Percentiles rank a stretch among this genome's conserved stretches.
Evolutionary conservation across 2,329 filamentous ascomycete genomes (phyloP).

Genomic region (Zasmidium angulare): DNA sequence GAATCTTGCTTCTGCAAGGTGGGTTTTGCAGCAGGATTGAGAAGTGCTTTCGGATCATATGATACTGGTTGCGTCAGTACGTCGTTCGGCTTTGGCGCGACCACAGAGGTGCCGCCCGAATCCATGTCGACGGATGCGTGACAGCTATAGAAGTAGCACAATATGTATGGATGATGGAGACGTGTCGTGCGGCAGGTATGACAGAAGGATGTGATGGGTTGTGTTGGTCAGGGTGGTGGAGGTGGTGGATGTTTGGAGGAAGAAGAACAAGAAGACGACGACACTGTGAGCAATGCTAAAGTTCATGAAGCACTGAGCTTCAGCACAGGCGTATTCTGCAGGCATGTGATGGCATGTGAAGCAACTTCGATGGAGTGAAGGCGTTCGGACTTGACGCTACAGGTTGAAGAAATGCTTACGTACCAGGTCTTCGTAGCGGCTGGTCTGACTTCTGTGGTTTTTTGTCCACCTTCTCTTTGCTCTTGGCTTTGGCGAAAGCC

Average conservation of each 20-base stretch:
- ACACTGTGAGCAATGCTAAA: background rate
- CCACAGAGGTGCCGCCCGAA: too few relatives aligned
- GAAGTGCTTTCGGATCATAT: conserved; percentile 23
- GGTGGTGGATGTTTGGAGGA: conserved; percentile 4
- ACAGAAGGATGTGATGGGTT: too few relatives aligned
- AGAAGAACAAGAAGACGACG: too few relatives aligned
- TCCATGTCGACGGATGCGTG: background rate
- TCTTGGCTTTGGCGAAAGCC: conserved; percentile 36
- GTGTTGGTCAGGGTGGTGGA: conserved; percentile 11
- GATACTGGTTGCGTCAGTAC: background rate
- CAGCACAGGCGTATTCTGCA: background rate
- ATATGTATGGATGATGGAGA: background rate
- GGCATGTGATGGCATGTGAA: conserved; percentile 11
- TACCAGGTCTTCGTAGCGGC: conserved; percentile 34
- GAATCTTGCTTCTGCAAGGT: conserved; percentile 4
- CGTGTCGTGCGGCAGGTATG: too few relatives aligned
- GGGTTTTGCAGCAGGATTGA: conserved; percentile 23
- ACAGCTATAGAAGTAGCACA: background rate
- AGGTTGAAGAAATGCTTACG: conserved; percentile 14
- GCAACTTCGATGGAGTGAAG: conserved; percentile 13
- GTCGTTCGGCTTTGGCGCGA: too few relatives aligned
- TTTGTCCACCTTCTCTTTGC: conserved; percentile 22
- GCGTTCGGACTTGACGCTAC: background rate
- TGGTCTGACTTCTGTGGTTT: too few relatives aligned
- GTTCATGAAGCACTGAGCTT: background rate